phyloP scores from a whole-genome alignment of 2,329 filamentous ascomycete genomes.

The Corinectria fuckeliana region DNA sequence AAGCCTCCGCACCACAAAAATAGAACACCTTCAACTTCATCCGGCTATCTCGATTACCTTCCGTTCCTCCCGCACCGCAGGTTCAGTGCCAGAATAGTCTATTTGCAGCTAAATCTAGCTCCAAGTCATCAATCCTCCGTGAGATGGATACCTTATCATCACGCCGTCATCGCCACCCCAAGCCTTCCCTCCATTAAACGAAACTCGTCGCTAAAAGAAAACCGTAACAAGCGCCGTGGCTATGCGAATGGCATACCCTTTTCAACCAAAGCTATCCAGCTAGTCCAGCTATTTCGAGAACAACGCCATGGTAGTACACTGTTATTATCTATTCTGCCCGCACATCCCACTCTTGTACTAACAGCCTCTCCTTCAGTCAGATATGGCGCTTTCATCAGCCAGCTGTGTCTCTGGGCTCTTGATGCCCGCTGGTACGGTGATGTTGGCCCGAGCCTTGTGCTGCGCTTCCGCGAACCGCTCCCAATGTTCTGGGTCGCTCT shows the following conservation, averaged over 20 bases:
- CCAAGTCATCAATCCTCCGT: neutral
- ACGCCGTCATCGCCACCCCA: conserved; percentile 16
- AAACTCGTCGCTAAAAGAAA: conserved; percentile 13
- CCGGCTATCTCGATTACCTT: neutral
- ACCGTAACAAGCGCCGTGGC: conserved; percentile 38
- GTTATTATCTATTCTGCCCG: conserved; percentile 4
- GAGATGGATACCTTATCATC: neutral
- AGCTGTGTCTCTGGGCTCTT: conserved; percentile 32
- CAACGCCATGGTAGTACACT: conserved; percentile 22
- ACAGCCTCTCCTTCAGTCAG: conserved; percentile 41
- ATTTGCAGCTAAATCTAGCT: neutral
- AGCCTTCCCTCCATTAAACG: conserved; percentile 19
- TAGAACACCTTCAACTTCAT: neutral
- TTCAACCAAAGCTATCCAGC: conserved; percentile 19
- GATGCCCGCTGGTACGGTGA: conserved; percentile 42
- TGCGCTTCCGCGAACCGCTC: conserved; percentile 67
- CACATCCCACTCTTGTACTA: neutral
- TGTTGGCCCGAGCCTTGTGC: conserved; percentile 63
- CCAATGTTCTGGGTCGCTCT: conserved; percentile 71
- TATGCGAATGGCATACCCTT: conserved; percentile 27
- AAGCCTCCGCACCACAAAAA: neutral
- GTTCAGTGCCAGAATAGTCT: neutral
- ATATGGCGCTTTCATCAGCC: conserved; percentile 51
- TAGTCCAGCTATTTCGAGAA: conserved; percentile 8
- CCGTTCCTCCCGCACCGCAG: neutral